Evolutionary conservation across 2,329 filamentous ascomycete species (phyloP).

Genomic region (Verticillium nubilum): DNA sequence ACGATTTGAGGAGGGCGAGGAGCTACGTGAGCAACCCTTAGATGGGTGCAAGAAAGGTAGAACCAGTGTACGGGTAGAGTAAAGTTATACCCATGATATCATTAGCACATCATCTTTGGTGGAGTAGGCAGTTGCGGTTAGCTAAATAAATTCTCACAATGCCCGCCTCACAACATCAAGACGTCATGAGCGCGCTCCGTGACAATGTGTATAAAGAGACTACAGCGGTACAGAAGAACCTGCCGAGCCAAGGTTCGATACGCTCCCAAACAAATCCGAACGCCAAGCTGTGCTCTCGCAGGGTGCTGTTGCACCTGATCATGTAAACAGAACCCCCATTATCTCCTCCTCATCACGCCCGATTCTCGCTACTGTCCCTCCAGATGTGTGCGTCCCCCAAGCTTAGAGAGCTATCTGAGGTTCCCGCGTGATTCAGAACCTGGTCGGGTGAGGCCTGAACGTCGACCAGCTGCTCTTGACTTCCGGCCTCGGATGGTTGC

Average conservation of each 20-base stretch:
- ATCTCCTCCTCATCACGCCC: neutral
- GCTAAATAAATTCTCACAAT: no score
- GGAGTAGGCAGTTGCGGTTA: no score
- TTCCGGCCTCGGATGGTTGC: conserved; percentile 2
- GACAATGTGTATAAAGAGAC: neutral
- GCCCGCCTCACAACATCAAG: no score
- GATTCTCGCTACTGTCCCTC: conserved; percentile 24
- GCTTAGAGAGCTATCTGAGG: conserved; percentile 35
- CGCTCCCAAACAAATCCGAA: neutral
- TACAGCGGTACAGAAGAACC: neutral
- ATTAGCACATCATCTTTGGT: no score
- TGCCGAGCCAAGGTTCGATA: neutral
- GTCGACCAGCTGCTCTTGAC: conserved; percentile 9
- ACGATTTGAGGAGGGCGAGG: conserved; percentile 35
- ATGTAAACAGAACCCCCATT: neutral
- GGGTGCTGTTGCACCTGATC: neutral
- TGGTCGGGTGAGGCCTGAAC: neutral
- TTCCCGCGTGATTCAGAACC: conserved; percentile 23
- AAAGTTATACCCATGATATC: neutral
- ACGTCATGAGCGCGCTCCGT: neutral
- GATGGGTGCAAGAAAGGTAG: neutral
- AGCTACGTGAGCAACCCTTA: conserved; percentile 43
- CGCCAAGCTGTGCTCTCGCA: neutral
- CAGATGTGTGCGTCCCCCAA: conserved; percentile 46
- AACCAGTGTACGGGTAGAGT: neutral